Percentiles rank a stretch among this genome's conserved stretches.
Evolutionary conservation across 2,329 filamentous ascomycete species (phyloP).

Genomic region (Paecilomyces sp.): DNA sequence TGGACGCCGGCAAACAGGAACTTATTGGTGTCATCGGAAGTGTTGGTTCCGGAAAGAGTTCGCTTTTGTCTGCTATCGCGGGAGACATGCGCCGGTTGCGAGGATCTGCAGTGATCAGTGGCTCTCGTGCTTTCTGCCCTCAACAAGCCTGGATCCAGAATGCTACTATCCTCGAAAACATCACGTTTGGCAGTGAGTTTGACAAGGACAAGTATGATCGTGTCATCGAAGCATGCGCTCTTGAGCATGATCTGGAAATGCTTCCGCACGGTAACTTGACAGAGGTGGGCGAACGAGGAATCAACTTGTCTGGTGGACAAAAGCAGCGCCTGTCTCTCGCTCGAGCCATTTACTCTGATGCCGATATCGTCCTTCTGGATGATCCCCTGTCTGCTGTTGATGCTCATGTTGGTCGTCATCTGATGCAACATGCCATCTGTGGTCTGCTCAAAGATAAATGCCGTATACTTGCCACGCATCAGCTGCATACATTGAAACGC

Average conservation of each 20-base stretch:
- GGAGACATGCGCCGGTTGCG: conserved; percentile 54
- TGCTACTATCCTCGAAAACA: conserved; percentile 69
- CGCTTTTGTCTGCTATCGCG: conserved; percentile 65
- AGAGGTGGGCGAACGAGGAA: conserved; percentile 39
- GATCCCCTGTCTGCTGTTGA: conserved; percentile 46
- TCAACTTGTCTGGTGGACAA: conserved; percentile 43
- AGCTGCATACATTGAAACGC: conserved; percentile 78
- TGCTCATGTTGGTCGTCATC: conserved; percentile 51
- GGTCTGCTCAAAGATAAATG: conserved; percentile 79
- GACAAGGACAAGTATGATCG: conserved; percentile 13
- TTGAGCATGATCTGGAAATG: conserved; percentile 12
- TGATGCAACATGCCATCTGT: conserved; percentile 84
- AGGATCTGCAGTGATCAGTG: conserved; percentile 22
- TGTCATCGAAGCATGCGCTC: conserved; percentile 12
- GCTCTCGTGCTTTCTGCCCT: conserved; percentile 47
- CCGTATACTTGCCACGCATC: conserved; percentile 79
- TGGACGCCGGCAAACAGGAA: conserved; percentile 20
- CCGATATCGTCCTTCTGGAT: conserved; percentile 54
- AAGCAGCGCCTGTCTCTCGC: conserved; percentile 59
- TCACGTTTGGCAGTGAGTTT: conserved; percentile 63
- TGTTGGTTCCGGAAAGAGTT: conserved; percentile 63
- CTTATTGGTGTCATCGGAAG: conserved; percentile 21
- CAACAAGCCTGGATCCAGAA: conserved; percentile 92
- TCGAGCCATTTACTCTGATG: conserved; percentile 56
- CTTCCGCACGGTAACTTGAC: conserved; percentile 33